Base-by-base conservation (phyloP, 805 yeast genomes). In the Starmerella stigmatis region DNA sequence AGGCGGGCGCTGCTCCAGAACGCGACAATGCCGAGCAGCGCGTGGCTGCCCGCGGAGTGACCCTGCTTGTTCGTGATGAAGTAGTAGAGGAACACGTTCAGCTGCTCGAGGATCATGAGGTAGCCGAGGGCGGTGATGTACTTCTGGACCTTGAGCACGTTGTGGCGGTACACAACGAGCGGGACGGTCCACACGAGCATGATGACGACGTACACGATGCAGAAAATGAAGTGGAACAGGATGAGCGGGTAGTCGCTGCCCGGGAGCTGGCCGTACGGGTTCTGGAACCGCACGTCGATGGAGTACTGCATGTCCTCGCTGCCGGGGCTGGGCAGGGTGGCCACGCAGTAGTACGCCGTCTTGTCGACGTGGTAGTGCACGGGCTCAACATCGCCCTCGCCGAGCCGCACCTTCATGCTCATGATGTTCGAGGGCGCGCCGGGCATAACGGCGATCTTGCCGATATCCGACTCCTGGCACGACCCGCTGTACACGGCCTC, bases 341-440 rank as follows among this genome's bases (percentile, higher is more conserved):
- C 78, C 33, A 89, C 81, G 68, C 98, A 92, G 65, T 88, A 92
- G 63, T 81, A 92, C 6, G 97, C 97, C 1, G 97, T 86, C 47
- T 72, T 70, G 46, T 70, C 67, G 35, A 92, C 76, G 4, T 69
- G 69, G 57, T 86, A 92, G 30, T 73, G 69, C 47, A 79, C 63
- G 34, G 76, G 74, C 21, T 35, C 28, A 3, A 16, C 34, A 34
- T 76, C 76, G 23, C 73, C 69, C 3, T 89, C 89, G 39, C 73
- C 64, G 4, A 72, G 67, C 21, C 71, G 67, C 54, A 86, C 65
- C 35, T 69, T 67, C 27, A 75, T 69, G 0, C 85, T 73, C 57
- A 72, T 63, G 7, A 64, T 70, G 13, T 65, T 62, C 21, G 67
- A 61, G 5, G 40, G 40, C 3, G 21, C 40, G 15, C 15, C 1